Base-by-base conservation (phyloP, 257 asterid genomes). In the Pogostemon cablin region DNA sequence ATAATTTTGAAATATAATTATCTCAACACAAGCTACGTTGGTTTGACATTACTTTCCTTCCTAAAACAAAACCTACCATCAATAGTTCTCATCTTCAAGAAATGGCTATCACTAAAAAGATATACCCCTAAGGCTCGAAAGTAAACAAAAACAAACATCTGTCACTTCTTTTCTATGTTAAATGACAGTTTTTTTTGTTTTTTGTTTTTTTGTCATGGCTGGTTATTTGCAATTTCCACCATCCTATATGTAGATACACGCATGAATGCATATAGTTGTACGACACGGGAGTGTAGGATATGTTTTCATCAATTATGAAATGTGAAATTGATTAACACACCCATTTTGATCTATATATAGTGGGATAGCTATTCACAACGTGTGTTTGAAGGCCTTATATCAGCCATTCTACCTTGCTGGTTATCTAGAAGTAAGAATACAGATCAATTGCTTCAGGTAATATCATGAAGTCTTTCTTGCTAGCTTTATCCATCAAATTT, bases 331-430 rank as follows among this genome's bases (percentile, higher is more conserved):
- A 67, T 61, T n/a, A 66, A 35, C 32, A 25, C 7, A 15, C 11
- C 56, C 49, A 52, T 15, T 67, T 62, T 77, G 15, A 62, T 75
- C 64, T 62, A 55, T 73, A 50, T 86, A 52, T 78, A 95, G 99
- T 89, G 95, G 98, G 98, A 95, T 84, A 81, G 85, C 83, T 78
- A 86, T 82, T 91, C 96, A 4, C 93, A 84, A 75, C 81, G 81
- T 49, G 95, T 91, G 58, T 95, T 84, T 77, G 98, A 95, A 77
- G 89, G 85, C 73, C 96, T 95, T 69, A 81, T 88, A 79, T 89
- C 98, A 71, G 87, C 90, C n/a, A 78, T 91, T 67, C 79, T 95
- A 70, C 99, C 99, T 2, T 85, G 92, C 81, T 95, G 98, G 96
- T 72, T 91, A 69, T 87, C 92, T 65, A 76, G 78, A 81, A 83